Conservation (phyloP, 2,329 filamentous ascomycete genomes). For the Phaeoacremonium minimum region DNA sequence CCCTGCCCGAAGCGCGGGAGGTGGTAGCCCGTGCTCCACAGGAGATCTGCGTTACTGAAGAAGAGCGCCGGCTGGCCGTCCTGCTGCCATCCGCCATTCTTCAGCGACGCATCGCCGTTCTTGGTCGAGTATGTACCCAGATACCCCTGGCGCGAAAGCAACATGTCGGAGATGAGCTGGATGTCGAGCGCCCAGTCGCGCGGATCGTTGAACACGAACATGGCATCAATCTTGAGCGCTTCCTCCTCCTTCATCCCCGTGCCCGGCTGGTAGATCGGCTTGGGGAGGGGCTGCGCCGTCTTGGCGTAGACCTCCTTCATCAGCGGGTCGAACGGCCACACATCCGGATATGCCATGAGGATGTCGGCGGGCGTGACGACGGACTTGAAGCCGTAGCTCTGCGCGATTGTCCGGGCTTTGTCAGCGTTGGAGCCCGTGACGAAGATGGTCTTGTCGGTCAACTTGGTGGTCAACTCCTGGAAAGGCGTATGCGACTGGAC, state of each 20-base stretch:
- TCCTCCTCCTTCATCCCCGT: conserved; percentile 18
- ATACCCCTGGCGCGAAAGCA: conserved; percentile 74
- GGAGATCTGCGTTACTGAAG: conserved; percentile 86
- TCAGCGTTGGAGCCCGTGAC: conserved; percentile 68
- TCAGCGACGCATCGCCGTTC: conserved; percentile 62
- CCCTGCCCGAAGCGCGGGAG: conserved; percentile 88
- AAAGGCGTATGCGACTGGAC: conserved; percentile 92
- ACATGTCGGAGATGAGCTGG: conserved; percentile 77
- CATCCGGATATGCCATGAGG: conserved; percentile 63
- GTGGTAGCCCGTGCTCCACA: conserved; percentile 84
- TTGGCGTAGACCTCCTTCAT: conserved; percentile 57
- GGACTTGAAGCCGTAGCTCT: conserved; percentile 72
- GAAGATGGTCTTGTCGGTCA: conserved; percentile 64
- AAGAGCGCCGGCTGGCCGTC: conserved; percentile 77
- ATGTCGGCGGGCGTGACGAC: conserved; percentile 87
- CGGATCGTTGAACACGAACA: conserved; percentile 94
- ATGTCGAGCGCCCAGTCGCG: conserved; percentile 92
- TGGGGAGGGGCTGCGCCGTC: conserved; percentile 54
- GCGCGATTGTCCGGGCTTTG: conserved; percentile 68
- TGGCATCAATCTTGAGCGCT: conserved; percentile 75
- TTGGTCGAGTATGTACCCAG: conserved; percentile 73
- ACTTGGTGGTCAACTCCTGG: conserved; percentile 59
- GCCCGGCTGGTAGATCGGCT: conserved; percentile 16
- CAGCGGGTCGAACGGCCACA: conserved; percentile 79
- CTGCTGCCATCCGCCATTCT: conserved; percentile 75